Percentiles rank a stretch among this genome's conserved stretches.
Evolutionary conservation across 768 basidiomycete species (phyloP).

Genomic region (Leucosporidium creatinivorum): DNA sequence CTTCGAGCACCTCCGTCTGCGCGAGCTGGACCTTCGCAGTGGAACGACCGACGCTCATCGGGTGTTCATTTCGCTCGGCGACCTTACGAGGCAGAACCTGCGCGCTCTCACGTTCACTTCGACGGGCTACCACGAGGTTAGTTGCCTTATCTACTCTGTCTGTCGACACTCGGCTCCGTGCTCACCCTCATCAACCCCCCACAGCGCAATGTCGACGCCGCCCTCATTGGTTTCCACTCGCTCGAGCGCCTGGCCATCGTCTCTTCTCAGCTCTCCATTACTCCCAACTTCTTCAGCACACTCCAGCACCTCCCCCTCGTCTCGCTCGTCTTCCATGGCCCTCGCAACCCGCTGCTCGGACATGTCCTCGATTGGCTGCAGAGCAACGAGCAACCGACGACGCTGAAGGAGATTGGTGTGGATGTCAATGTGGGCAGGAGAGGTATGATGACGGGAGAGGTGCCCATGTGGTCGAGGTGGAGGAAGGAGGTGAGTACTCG

Average conservation of each 20-base stretch:
- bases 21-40: constrained; percentile 4
- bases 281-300: neutral
- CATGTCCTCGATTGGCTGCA: neutral
- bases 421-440: neutral
- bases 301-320: constrained; percentile 4
- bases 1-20: neutral
- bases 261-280: neutral
- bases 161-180: too few species aligned
- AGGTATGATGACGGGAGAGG: neutral
- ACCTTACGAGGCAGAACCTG: neutral
- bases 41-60: neutral
- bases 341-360: neutral
- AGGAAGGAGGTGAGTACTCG: neutral
- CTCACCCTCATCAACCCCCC: neutral
- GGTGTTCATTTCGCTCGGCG: neutral
- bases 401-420: neutral
- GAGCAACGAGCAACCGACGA: neutral
- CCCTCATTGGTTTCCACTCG: neutral
- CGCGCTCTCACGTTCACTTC: neutral
- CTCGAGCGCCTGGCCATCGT: neutral
- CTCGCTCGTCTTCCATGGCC: neutral
- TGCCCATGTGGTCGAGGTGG: neutral
- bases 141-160: too few species aligned
- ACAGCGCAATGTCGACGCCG: constrained; percentile 3
- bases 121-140: neutral